A percentile compares a stretch with the other conserved stretches of the same genome.
Conservation (phyloP, 306 rosid species). For the Herpetospermum pedunculosum region DNA sequence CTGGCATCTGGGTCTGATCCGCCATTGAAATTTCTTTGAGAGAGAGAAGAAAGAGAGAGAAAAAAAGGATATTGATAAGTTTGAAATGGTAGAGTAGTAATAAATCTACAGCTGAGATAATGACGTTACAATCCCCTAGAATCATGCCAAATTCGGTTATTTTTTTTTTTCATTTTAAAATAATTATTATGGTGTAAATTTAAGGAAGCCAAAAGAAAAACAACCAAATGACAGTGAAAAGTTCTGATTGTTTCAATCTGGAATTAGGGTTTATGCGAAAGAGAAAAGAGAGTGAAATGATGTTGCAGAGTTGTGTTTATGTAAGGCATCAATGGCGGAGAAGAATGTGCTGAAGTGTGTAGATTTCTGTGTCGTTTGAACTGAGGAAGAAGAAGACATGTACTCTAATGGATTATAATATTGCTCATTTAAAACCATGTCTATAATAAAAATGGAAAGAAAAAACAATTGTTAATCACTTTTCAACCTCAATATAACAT, state of each 20-base stretch:
- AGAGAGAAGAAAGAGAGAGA: neutral
- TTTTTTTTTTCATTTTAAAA: neutral
- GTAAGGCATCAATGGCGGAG: neutral
- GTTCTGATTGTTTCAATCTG: neutral
- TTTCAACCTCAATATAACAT: no score
- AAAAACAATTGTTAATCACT: no score
- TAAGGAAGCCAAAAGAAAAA: neutral
- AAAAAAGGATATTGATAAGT: neutral
- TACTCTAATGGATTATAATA: no score
- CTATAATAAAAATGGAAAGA: no score
- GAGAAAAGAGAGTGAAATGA: neutral
- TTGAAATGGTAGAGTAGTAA: neutral
- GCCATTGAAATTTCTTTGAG: constrained; percentile 39
- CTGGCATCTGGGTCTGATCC: constrained; percentile 49
- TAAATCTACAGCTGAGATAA: neutral
- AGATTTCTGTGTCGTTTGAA: neutral
- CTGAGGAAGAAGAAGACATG: neutral
- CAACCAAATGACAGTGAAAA: neutral
- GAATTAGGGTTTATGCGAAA: neutral
- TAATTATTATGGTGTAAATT: neutral
- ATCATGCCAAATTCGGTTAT: neutral
- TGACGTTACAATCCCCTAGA: neutral
- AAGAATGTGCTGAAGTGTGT: neutral
- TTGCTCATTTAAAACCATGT: no score
- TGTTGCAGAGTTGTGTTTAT: neutral